phyloP scores from a whole-genome alignment of 2,329 filamentous ascomycete genomes.

The Sclerotinia subarctica region DNA sequence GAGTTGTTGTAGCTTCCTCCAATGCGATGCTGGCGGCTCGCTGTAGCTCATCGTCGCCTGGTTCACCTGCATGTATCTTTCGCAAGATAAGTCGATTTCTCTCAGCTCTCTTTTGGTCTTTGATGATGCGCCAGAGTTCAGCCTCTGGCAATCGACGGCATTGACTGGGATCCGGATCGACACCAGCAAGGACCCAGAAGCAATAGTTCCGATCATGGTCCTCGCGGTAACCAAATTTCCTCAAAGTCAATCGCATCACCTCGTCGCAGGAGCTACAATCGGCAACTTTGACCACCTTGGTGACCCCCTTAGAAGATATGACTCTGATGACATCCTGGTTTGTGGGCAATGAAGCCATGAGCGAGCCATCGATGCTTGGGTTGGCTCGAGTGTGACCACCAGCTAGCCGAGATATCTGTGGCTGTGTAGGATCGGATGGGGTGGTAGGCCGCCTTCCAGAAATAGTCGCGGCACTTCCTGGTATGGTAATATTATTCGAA shows the following conservation, averaged over 20 bases:
- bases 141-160: slow-evolving; percentile 81
- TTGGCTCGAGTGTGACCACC: slow-evolving; percentile 72
- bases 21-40: slow-evolving; percentile 84
- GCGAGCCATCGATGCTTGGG: slow-evolving; percentile 79
- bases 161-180: slow-evolving; percentile 76
- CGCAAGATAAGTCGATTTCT: slow-evolving; percentile 86
- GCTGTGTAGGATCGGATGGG: slow-evolving; percentile 52
- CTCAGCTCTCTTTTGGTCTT: slow-evolving; percentile 79
- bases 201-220: slow-evolving; percentile 94
- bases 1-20: slow-evolving; percentile 77
- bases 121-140: slow-evolving; percentile 88
- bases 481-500: slow-evolving; percentile 45
- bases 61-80: slow-evolving; percentile 89
- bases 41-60: slow-evolving; percentile 80
- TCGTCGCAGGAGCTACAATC: slow-evolving; percentile 90
- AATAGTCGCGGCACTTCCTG: slow-evolving; percentile 49
- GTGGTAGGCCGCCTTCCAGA: slow-evolving; percentile 56
- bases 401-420: slow-evolving; percentile 60
- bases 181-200: slow-evolving; percentile 87
- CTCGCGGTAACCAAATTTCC: slow-evolving; percentile 84
- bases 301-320: slow-evolving; percentile 86
- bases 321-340: slow-evolving; percentile 89
- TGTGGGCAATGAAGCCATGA: slow-evolving; percentile 79
- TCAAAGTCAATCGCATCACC: slow-evolving; percentile 82
- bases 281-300: slow-evolving; percentile 90